Conservation (phyloP, 73 alveolate species). For the Paramecium sexaurelia region DNA sequence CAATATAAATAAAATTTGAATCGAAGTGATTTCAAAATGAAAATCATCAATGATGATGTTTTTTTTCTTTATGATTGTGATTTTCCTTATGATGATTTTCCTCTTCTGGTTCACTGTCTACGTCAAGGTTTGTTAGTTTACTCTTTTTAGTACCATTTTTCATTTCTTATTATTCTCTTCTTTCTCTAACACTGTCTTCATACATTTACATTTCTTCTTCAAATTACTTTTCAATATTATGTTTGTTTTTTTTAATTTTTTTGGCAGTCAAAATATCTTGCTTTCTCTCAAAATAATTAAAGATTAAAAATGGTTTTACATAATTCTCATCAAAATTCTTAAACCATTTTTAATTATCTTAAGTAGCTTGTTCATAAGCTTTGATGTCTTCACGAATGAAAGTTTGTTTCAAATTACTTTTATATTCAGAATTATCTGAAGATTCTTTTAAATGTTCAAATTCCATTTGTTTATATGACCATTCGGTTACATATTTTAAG, state of each 20-base stretch:
- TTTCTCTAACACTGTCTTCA: constrained; percentile 36
- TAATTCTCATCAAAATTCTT: constrained; percentile 51
- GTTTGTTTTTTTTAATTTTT: background rate
- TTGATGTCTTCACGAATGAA: background rate
- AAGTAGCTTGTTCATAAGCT: background rate
- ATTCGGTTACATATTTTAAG: constrained; percentile 23
- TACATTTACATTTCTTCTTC: constrained; percentile 22
- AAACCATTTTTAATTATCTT: background rate
- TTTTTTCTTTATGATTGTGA: background rate
- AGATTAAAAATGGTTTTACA: constrained; percentile 61
- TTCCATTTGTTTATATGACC: background rate
- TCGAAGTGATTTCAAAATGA: no score
- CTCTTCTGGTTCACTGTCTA: background rate
- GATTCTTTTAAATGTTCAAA: background rate
- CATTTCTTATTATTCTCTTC: background rate
- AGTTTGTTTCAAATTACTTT: background rate
- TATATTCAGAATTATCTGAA: background rate
- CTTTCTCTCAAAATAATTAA: constrained; percentile 55
- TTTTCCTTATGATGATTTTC: background rate
- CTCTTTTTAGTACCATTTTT: background rate
- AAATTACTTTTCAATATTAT: background rate
- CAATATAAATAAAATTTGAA: no score
- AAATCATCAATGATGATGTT: no score
- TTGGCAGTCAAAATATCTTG: constrained; percentile 26
- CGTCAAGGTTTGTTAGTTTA: background rate